Conservation (phyloP, 768 basidiomycete genomes). For the Gautieria morchelliformis region DNA sequence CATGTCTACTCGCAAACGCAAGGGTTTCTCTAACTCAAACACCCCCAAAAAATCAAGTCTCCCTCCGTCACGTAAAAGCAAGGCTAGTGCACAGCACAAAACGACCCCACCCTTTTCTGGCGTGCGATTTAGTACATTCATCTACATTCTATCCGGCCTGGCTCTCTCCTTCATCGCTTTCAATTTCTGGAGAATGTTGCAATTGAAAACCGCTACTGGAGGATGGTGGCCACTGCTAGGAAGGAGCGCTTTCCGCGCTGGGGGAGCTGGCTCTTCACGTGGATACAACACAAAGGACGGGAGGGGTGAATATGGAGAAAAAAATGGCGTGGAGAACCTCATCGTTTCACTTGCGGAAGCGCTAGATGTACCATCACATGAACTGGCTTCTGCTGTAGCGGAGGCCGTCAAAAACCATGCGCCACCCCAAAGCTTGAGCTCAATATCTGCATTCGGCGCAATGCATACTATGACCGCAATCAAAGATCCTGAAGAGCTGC, state of each 20-base stretch:
- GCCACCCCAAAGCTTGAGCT: conserved; percentile 51
- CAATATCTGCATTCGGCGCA: conserved; percentile 25
- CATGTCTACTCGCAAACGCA: conserved; percentile 5
- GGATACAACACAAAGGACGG: conserved; percentile 9
- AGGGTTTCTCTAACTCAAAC: not conserved
- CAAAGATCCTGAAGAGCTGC: not conserved
- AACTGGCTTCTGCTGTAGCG: conserved; percentile 57
- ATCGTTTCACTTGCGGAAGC: conserved; percentile 52
- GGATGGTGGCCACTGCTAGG: conserved; percentile 56
- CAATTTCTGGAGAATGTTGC: conserved; percentile 40
- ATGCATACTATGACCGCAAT: not conserved
- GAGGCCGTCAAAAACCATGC: conserved; percentile 48
- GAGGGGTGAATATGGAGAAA: conserved; percentile 5
- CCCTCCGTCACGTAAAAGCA: conserved; percentile 20
- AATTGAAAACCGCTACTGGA: conserved; percentile 43
- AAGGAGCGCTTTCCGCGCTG: conserved; percentile 21
- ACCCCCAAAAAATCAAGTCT: conserved; percentile 12
- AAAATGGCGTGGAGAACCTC: conserved; percentile 38
- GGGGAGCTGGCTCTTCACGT: not conserved
- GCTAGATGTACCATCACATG: conserved; percentile 50
- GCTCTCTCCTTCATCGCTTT: conserved; percentile 35
- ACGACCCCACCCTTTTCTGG: conserved; percentile 35
- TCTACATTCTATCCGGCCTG: conserved; percentile 37
- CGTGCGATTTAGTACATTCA: conserved; percentile 37
- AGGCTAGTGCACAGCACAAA: conserved; percentile 16